phyloP scores from a whole-genome alignment of 768 basidiomycete species.

The Boletus reticulatus region DNA sequence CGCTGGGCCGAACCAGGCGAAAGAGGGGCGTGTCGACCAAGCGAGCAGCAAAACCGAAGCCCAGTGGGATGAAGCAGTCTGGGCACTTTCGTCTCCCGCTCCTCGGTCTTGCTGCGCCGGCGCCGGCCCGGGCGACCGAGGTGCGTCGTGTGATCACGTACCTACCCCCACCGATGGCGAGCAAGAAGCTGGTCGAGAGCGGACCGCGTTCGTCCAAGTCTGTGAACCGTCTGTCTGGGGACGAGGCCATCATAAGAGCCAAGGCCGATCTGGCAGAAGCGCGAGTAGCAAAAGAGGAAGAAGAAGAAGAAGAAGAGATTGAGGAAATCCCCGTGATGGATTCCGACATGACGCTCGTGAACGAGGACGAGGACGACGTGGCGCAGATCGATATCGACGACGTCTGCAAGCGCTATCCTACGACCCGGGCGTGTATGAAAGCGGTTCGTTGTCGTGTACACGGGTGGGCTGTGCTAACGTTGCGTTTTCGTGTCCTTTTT shows the following conservation, averaged over 20 bases:
- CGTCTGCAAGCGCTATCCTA: constrained; percentile 17
- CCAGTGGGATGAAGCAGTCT: constrained; percentile 12
- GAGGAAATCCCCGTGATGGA: constrained; percentile 13
- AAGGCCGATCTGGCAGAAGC: background rate
- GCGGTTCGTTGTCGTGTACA: constrained; percentile 17
- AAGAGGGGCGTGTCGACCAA: background rate
- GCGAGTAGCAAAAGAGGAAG: background rate
- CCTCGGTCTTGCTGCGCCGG: background rate
- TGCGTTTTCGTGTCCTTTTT: too few relatives aligned
- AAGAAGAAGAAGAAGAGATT: background rate
- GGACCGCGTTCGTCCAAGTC: background rate
- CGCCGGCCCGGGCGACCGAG: background rate
- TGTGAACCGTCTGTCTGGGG: background rate
- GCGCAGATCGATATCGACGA: constrained; percentile 15
- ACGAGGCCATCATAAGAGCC: background rate
- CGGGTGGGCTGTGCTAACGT: background rate
- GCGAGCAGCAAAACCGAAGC: background rate
- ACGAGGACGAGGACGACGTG: constrained; percentile 18
- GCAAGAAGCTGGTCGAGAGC: background rate
- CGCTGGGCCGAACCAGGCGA: background rate
- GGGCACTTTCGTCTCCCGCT: constrained; percentile 24
- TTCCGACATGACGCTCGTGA: constrained; percentile 31
- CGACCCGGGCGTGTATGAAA: constrained; percentile 18
- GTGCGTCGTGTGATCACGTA: constrained; percentile 28
- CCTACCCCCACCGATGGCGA: constrained; percentile 24